A percentile compares a stretch with the other conserved stretches of the same genome.
phyloP scores from a whole-genome alignment of 2,329 filamentous ascomycete genomes.

The Fusarium sp. region DNA sequence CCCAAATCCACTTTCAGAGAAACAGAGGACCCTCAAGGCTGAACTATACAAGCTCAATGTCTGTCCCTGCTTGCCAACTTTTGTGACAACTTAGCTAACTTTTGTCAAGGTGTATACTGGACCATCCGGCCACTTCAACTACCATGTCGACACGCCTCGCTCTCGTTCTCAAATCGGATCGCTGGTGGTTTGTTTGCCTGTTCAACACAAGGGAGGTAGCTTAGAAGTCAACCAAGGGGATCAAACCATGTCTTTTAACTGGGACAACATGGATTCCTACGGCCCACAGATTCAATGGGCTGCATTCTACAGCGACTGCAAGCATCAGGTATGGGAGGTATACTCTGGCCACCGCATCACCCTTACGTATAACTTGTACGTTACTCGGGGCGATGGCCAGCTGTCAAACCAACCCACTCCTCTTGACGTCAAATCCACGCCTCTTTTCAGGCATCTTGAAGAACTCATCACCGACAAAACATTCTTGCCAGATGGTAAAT shows the following conservation, averaged over 20 bases:
- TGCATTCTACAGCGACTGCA: conserved; percentile 65
- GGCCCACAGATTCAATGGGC: conserved; percentile 55
- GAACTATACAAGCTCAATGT: conserved; percentile 70
- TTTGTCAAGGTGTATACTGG: conserved; percentile 60
- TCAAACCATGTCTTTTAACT: conserved; percentile 55
- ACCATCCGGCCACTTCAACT: conserved; percentile 62
- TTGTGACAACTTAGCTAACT: not conserved
- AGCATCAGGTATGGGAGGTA: conserved; percentile 65
- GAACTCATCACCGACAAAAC: not conserved
- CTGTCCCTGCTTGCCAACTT: not conserved
- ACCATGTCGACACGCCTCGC: conserved; percentile 67
- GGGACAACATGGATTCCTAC: conserved; percentile 38
- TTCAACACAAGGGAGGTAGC: conserved; percentile 54
- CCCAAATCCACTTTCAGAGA: not conserved
- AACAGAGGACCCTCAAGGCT: conserved; percentile 55
- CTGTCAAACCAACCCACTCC: not conserved
- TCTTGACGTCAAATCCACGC: not conserved
- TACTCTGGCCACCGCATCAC: conserved; percentile 61
- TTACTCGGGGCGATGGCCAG: not conserved
- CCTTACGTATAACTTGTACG: conserved; percentile 68
- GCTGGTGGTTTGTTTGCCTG: conserved; percentile 64
- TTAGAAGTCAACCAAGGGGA: conserved; percentile 57
- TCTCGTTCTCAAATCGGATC: conserved; percentile 63
- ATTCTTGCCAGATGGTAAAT: conserved; percentile 11
- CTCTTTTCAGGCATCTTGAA: not conserved